phyloP scores from a whole-genome alignment of 1,284 basidiomycete genomes.

The Cryptococcus wingfieldii region DNA sequence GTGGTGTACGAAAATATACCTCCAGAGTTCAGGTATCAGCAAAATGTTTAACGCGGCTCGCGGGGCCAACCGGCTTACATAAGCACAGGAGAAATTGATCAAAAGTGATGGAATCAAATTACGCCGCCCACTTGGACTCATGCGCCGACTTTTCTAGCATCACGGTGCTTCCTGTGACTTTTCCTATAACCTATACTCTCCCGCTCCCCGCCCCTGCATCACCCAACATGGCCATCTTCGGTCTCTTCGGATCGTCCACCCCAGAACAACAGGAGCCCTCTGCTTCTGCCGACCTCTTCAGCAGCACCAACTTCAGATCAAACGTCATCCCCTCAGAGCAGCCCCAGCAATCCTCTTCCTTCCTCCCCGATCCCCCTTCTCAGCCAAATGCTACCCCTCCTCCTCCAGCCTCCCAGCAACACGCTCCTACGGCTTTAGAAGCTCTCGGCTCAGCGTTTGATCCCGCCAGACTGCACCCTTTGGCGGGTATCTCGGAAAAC shows the following conservation, averaged over 20 bases:
- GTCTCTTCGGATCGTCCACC: constrained; percentile 30
- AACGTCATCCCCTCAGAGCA: constrained; percentile 17
- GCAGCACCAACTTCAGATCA: constrained; percentile 38
- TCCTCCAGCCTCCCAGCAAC: neutral
- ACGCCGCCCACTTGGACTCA: neutral
- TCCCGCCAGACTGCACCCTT: constrained; percentile 81
- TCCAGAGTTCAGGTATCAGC: too few relatives aligned
- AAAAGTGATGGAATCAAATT: neutral
- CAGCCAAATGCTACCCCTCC: constrained; percentile 6
- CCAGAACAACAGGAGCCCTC: constrained; percentile 21
- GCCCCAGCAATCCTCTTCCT: constrained; percentile 10
- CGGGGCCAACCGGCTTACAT: too few relatives aligned
- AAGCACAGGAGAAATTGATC: neutral
- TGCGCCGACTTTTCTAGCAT: neutral
- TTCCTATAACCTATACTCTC: neutral
- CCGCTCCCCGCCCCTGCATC: neutral
- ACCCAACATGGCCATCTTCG: constrained; percentile 47
- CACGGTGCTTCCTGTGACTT: neutral
- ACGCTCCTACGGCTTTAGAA: constrained; percentile 64
- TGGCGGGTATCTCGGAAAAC: constrained; percentile 75
- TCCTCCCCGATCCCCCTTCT: constrained; percentile 16
- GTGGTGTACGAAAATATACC: neutral
- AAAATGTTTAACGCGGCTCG: too few relatives aligned
- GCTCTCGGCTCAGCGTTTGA: constrained; percentile 79
- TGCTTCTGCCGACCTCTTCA: constrained; percentile 42